These are phyloP conservation scores for Talaromyces funiculosus DNA, from an alignment of 2,329 filamentous ascomycete species.

Conservation along the genomic window DNA sequence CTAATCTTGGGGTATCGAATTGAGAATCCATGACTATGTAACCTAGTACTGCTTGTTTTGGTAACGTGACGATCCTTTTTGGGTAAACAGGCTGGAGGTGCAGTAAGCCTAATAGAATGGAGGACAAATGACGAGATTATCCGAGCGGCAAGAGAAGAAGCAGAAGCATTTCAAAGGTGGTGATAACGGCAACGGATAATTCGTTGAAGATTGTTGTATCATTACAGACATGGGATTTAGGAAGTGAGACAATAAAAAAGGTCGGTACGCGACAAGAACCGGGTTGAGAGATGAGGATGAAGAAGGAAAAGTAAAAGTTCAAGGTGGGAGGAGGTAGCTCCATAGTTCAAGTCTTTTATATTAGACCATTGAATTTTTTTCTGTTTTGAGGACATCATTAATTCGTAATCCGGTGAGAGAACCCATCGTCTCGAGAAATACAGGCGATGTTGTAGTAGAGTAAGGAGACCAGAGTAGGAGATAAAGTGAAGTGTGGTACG, in stretches of 20 bases:
- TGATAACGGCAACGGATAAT: not conserved
- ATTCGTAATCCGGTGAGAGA: conserved; percentile 12
- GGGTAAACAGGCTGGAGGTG: not conserved
- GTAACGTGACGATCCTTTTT: not conserved
- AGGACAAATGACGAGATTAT: not conserved
- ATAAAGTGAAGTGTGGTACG: conserved; percentile 7
- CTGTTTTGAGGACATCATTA: conserved; percentile 11
- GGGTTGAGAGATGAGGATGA: not conserved
- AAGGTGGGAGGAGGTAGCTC: not conserved
- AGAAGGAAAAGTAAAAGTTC: not conserved
- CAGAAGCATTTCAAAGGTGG: not conserved
- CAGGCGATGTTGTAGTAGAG: conserved; percentile 2
- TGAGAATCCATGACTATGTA: not conserved
- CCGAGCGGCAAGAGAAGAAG: not conserved
- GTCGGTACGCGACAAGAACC: not conserved
- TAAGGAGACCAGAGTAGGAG: not conserved
- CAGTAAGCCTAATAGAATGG: not conserved
- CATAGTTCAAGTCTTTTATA: not conserved
- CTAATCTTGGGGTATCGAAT: not conserved
- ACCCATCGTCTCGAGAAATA: conserved; percentile 2
- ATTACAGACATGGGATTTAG: not conserved
- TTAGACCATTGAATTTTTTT: not conserved
- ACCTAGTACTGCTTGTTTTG: not conserved
- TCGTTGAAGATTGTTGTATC: not conserved
- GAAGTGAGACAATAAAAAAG: not conserved